phyloP scores from a whole-genome alignment of 257 asterid genomes.

The Lycium barbarum region DNA sequence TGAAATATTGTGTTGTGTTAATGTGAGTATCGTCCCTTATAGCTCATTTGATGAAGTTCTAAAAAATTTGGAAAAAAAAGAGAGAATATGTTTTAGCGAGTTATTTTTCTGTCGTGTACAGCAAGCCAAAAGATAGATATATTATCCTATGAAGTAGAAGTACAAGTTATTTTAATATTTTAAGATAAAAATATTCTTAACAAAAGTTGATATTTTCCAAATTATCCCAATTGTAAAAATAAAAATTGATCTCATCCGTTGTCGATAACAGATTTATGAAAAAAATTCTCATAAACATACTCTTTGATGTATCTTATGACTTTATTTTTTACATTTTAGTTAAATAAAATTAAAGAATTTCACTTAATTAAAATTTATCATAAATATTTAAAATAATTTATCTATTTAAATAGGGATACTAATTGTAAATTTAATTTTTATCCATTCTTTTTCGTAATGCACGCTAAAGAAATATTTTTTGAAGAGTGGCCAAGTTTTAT shows the following conservation, averaged over 20 bases:
- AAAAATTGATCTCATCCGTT: background rate
- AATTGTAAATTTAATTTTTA: background rate
- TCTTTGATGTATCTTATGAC: background rate
- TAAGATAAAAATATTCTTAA: background rate
- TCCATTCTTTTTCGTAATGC: background rate
- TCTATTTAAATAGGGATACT: background rate
- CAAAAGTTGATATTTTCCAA: background rate
- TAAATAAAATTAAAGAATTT: too few species aligned
- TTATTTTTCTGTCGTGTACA: background rate
- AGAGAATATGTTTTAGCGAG: too few species aligned
- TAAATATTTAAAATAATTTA: too few species aligned
- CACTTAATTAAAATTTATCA: too few species aligned
- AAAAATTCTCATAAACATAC: background rate
- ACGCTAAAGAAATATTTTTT: too few species aligned
- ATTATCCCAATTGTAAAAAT: background rate
- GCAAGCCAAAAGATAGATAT: too few species aligned
- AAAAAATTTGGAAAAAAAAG: background rate
- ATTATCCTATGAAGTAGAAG: too few species aligned
- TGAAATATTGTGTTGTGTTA: too few species aligned
- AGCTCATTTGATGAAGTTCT: background rate
- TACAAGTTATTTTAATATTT: too few species aligned
- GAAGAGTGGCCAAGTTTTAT: background rate
- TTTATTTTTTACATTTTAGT: background rate
- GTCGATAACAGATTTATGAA: background rate
- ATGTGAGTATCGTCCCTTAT: too few species aligned